These are phyloP conservation scores for Planoprotostelium fungivorum DNA, from an alignment of 78 protist genomes.

Conservation along the genomic window DNA sequence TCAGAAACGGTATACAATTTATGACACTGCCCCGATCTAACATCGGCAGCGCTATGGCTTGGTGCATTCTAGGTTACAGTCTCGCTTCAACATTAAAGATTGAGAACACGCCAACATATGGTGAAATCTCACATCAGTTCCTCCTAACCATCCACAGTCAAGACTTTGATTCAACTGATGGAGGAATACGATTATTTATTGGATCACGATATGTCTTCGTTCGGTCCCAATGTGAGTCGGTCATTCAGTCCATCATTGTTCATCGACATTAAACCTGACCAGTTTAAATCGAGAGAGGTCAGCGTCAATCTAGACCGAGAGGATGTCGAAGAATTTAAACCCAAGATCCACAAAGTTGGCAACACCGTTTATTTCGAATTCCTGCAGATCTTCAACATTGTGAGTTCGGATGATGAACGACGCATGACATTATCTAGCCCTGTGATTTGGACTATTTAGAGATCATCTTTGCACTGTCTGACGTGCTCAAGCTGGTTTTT, in stretches of 20 bases:
- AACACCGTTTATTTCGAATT: conserved; percentile 44
- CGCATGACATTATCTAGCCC: too few species aligned
- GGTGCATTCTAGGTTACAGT: background rate
- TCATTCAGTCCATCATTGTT: background rate
- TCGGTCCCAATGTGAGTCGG: background rate
- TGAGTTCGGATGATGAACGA: too few species aligned
- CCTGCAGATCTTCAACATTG: conserved; percentile 39
- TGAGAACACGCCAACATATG: background rate
- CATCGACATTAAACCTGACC: background rate
- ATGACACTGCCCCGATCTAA: background rate
- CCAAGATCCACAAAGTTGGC: conserved; percentile 45
- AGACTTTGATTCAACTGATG: conserved; percentile 39
- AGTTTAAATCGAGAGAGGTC: conserved; percentile 5
- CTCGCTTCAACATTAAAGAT: background rate
- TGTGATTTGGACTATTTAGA: background rate
- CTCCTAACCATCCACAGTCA: background rate
- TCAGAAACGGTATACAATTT: background rate
- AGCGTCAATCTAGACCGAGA: conserved; percentile 35
- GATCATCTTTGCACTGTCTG: background rate
- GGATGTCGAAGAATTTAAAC: conserved; percentile 45
- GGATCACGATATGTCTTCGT: conserved; percentile 36
- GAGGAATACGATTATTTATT: conserved; percentile 51
- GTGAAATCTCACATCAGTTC: background rate
- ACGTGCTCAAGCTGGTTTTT: background rate
- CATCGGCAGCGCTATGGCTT: background rate